Evolutionary conservation across 805 yeast genomes (phyloP).

Genomic region (Zygotorulaspora chibaensis): DNA sequence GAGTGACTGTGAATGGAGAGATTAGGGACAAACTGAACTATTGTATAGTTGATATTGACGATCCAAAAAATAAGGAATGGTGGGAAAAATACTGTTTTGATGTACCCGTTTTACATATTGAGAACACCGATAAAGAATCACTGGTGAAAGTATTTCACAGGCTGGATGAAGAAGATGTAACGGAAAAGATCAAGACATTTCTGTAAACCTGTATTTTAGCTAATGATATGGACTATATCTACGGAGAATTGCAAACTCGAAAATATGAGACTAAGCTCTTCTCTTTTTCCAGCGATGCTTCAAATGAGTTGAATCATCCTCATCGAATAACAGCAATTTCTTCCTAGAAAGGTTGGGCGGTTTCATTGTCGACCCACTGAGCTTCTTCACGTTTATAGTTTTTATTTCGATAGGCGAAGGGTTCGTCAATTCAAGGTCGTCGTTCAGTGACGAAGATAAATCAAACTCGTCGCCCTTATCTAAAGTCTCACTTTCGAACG

Average conservation of each 20-base stretch:
- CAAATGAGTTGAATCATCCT: slow-evolving; percentile 19
- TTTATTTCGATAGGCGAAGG: slow-evolving; percentile 30
- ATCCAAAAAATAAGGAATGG: slow-evolving; percentile 56
- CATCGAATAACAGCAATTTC: slow-evolving; percentile 32
- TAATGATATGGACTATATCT: not conserved
- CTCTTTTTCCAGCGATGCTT: slow-evolving; percentile 21
- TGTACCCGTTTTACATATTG: slow-evolving; percentile 72
- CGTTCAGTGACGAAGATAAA: slow-evolving; percentile 31
- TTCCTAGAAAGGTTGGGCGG: slow-evolving; percentile 22
- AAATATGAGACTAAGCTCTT: slow-evolving; percentile 5
- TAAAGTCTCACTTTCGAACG: not conserved
- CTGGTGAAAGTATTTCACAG: slow-evolving; percentile 66
- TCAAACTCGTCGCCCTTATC: slow-evolving; percentile 30
- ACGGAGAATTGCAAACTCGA: not conserved
- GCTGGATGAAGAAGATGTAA: slow-evolving; percentile 50
- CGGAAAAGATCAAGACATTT: slow-evolving; percentile 43
- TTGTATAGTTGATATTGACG: slow-evolving; percentile 52
- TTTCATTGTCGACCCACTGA: slow-evolving; percentile 8
- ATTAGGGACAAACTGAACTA: slow-evolving; percentile 33
- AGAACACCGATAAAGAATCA: slow-evolving; percentile 39
- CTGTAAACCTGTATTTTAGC: not conserved
- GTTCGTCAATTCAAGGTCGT: slow-evolving; percentile 32
- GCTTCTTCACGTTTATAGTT: slow-evolving; percentile 14
- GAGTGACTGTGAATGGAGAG: slow-evolving; percentile 32
- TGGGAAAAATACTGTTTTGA: slow-evolving; percentile 72